Evolutionary conservation across 2,329 filamentous ascomycete genomes (phyloP).

Genomic region (Metarhizium sp.): DNA sequence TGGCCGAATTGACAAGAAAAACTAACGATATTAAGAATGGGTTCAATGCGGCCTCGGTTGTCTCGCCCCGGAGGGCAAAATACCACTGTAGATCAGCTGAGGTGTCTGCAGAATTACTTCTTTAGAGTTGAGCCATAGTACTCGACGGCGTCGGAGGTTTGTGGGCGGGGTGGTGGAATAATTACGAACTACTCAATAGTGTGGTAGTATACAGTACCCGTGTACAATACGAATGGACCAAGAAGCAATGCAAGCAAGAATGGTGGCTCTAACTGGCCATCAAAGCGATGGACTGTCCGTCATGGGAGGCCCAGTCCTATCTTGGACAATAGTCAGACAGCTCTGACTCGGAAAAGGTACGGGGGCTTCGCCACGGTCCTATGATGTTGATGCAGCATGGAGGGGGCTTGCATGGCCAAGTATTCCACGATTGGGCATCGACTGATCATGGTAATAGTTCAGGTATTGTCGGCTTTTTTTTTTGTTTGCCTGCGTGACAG

Average conservation of each 20-base stretch:
- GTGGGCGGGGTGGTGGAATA: too few species aligned
- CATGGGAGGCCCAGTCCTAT: not conserved
- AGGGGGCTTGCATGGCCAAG: constrained; percentile 1
- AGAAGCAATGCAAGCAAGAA: not conserved
- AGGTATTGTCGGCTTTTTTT: not conserved
- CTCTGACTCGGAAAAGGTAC: constrained; percentile 1
- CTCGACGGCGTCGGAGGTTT: too few species aligned
- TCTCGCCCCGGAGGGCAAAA: too few species aligned
- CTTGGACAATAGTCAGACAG: not conserved
- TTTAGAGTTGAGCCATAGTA: too few species aligned
- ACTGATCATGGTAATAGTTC: not conserved
- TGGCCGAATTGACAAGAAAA: too few species aligned
- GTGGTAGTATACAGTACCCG: too few species aligned
- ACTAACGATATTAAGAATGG: too few species aligned
- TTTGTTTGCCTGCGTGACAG: not conserved
- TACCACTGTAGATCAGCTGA: too few species aligned
- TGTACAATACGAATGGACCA: too few species aligned
- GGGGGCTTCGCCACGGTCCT: not conserved
- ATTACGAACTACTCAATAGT: too few species aligned
- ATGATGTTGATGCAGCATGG: not conserved
- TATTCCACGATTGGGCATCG: constrained; percentile 1
- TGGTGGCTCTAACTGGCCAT: not conserved
- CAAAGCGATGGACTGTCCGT: not conserved
- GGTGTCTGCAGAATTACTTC: too few species aligned
- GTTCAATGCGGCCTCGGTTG: too few species aligned